Evolutionary conservation across 192 early-diverging fungal species (phyloP), one percentile per base, ranked within the genome.

Genomic region (Thoreauomyces humboldtii): DNA sequence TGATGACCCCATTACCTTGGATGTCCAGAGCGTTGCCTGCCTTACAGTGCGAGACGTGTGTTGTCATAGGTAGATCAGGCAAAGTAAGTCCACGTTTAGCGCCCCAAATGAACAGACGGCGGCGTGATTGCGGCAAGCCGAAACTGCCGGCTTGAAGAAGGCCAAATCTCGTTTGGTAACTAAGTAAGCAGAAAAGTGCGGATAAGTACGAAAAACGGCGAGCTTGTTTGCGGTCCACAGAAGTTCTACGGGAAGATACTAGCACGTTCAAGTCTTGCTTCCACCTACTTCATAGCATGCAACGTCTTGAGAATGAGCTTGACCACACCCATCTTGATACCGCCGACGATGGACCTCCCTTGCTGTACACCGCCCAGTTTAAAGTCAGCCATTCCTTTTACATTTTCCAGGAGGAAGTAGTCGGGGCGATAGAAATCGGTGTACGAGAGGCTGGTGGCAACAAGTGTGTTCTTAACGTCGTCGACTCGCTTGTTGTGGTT

Each of bases 401-500:
- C 88, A 62, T 89, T 89, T 52, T 89, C 88, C 22, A 88, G 67
- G 54, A 89, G 50, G 54, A 89, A 87, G 46, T 82, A 88, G 6
- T 75, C 59, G 7, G 88, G 86, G 22, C 73, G 79, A 61, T 87
- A 88, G 56, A 87, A 83, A 28, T 89, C 88, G 37, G 88, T 86
- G 61, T 87, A 89, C 21, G 81, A 81, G 24, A 89, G 69, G 3
- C 83, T 74, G 19, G 83, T 87, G 15, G 81, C 78, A 24, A 89
- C 75, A 7, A 88, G 58, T 25, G 83, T 77, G 25, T 86, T 88
- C 66, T 88, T 89, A 50, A 83, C 74, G 53, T 88, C 87, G 46
- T 87, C 77, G 0, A 79, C 81, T 51, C 85, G 83, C 50, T 81
- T 63, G 56, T 67, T 83, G 28, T 81, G 73, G 63, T 88, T 88